Conservation (phyloP, 352 stramenopile genomes). For the Phytopythium montanum region DNA sequence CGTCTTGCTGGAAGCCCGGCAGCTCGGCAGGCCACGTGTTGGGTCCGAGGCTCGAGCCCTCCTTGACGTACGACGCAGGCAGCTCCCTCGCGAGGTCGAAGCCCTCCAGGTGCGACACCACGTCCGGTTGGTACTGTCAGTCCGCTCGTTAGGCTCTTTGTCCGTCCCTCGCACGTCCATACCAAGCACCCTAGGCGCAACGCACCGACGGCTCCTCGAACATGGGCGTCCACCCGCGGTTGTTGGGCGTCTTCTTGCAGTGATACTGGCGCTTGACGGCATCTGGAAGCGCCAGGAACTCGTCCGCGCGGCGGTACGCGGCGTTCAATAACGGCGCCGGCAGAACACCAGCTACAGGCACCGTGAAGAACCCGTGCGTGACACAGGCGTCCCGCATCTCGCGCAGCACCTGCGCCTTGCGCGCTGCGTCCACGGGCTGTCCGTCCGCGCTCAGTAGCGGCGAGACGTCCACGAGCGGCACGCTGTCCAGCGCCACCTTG, state of each 20-base stretch:
- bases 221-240: conserved; percentile 76
- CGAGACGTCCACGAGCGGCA: conserved; percentile 70
- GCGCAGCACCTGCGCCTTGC: conserved; percentile 41
- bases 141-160: background rate
- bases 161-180: no score
- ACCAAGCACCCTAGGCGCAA: background rate
- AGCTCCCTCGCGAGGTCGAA: conserved; percentile 72
- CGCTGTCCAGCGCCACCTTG: conserved; percentile 40
- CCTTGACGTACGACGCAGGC: conserved; percentile 44
- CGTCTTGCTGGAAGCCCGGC: conserved; percentile 55
- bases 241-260: conserved; percentile 70
- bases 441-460: conserved; percentile 37
- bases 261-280: conserved; percentile 73
- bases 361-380: conserved; percentile 72
- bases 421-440: conserved; percentile 9
- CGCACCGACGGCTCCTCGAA: conserved; percentile 78
- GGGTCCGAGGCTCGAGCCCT: conserved; percentile 63
- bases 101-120: conserved; percentile 71
- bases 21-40: conserved; percentile 74
- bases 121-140: conserved; percentile 66
- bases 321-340: conserved; percentile 37
- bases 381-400: conserved; percentile 59
- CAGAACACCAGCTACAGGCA: conserved; percentile 61
- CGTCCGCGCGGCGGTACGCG: conserved; percentile 60
- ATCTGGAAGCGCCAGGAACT: conserved; percentile 63